Evolutionary conservation across 208 protist species (phyloP).

Genomic region (Wallacemonas sp.): DNA sequence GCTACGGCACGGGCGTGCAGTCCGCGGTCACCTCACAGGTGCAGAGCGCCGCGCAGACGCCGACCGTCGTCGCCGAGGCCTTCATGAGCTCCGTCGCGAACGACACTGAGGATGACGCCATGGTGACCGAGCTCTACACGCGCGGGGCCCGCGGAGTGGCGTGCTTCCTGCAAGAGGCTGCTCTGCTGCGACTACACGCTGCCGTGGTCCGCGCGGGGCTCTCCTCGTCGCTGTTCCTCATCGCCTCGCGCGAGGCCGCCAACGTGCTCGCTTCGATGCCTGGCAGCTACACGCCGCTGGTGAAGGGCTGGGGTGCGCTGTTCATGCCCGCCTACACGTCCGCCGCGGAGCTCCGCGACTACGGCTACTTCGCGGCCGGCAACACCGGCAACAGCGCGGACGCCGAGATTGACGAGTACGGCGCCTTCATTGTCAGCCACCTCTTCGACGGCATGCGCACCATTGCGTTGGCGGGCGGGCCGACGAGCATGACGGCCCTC

Average conservation of each 20-base stretch:
- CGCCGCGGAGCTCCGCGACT: constrained; percentile 32
- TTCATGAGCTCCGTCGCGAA: constrained; percentile 52
- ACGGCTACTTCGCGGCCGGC: constrained; percentile 44
- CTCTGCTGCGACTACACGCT: constrained; percentile 51
- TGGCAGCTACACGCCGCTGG: constrained; percentile 25
- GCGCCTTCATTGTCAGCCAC: constrained; percentile 80
- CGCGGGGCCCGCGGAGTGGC: constrained; percentile 54
- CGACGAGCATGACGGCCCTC: constrained; percentile 39
- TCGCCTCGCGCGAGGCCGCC: constrained; percentile 64
- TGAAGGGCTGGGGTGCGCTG: constrained; percentile 59
- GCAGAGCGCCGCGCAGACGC: constrained; percentile 40
- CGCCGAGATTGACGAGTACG: constrained; percentile 58
- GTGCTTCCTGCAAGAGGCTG: constrained; percentile 61
- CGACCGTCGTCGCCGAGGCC: constrained; percentile 66
- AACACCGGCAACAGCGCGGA: constrained; percentile 2
- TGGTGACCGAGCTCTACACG: constrained; percentile 42
- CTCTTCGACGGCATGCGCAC: constrained; percentile 77
- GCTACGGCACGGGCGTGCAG: constrained; percentile 65
- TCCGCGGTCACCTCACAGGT: constrained; percentile 42
- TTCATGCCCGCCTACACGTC: constrained; percentile 71
- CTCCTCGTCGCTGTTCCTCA: constrained; percentile 50
- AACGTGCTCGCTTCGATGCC: constrained; percentile 54
- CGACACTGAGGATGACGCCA: constrained; percentile 58
- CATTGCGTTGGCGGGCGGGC: constrained; percentile 37
- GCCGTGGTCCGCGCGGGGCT: constrained; percentile 45